A percentile compares a stretch with the other conserved stretches of the same genome.
phyloP scores from a whole-genome alignment of 257 asterid species.

The Solanum rostratum region DNA sequence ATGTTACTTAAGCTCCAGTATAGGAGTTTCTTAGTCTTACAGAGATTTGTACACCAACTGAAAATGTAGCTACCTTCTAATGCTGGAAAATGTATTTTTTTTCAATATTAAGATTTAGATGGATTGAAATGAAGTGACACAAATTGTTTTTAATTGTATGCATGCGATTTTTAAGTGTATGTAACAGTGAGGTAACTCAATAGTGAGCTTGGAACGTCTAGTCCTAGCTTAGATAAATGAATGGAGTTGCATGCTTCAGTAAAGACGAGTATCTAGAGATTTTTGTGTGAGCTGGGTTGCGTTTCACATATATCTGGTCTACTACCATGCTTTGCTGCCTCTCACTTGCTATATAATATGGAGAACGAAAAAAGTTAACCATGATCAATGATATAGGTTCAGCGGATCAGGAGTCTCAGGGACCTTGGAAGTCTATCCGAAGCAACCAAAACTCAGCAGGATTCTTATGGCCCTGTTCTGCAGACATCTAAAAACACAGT shows the following conservation, averaged over 20 bases:
- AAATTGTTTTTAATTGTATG: neutral
- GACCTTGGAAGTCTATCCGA: constrained; percentile 40
- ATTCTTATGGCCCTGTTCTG: constrained; percentile 45
- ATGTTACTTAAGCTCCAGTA: neutral
- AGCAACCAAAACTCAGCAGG: constrained; percentile 22
- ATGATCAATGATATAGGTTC: constrained; percentile 25
- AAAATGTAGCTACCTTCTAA: neutral
- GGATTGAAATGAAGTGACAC: neutral
- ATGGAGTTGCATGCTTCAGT: neutral
- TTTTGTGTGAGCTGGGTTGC: neutral
- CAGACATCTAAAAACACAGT: constrained; percentile 72
- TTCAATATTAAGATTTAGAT: neutral
- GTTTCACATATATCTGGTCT: neutral
- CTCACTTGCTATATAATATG: neutral
- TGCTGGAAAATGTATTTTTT: neutral
- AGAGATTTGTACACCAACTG: neutral
- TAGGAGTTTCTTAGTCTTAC: neutral
- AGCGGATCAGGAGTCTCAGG: constrained; percentile 36
- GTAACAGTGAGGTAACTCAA: neutral
- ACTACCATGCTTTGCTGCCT: neutral
- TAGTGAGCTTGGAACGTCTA: neutral
- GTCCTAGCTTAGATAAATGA: neutral
- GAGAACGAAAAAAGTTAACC: neutral
- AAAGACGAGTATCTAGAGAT: neutral
- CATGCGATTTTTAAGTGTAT: neutral